Conservation (phyloP, 352 stramenopile species). For the Elongisporangium undulatum region DNA sequence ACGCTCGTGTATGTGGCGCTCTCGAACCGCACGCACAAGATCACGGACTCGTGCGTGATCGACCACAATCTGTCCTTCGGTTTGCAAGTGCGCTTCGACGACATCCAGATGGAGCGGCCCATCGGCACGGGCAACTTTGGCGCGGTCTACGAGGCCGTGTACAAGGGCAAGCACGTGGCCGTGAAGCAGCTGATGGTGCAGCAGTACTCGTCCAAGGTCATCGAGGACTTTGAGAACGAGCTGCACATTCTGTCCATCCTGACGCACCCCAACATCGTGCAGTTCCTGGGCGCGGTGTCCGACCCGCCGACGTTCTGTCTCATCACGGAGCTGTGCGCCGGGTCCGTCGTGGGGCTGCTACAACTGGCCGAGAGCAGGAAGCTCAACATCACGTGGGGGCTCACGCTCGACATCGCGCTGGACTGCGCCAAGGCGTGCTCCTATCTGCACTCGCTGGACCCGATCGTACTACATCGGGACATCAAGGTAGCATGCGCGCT, state of each 20-base stretch:
- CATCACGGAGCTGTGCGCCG: constrained; percentile 66
- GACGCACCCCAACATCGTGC: constrained; percentile 74
- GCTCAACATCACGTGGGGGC: constrained; percentile 67
- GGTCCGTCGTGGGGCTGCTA: constrained; percentile 60
- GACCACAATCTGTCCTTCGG: constrained; percentile 65
- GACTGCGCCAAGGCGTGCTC: constrained; percentile 61
- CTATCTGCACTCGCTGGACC: constrained; percentile 61
- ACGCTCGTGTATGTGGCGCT: constrained; percentile 70
- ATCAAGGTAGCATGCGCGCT: constrained; percentile 39
- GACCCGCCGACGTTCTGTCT: constrained; percentile 69
- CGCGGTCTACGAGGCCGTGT: constrained; percentile 75
- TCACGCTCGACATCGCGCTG: constrained; percentile 65
- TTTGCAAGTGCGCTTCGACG: constrained; percentile 55
- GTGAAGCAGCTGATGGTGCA: constrained; percentile 61
- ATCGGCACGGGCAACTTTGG: constrained; percentile 74
- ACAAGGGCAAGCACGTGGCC: constrained; percentile 68
- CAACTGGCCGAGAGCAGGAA: constrained; percentile 62
- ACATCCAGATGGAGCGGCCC: constrained; percentile 62
- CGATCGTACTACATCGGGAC: constrained; percentile 61
- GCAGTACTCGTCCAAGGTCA: constrained; percentile 49
- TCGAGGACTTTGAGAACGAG: constrained; percentile 76
- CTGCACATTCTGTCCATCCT: constrained; percentile 80
- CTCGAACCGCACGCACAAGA: constrained; percentile 55
- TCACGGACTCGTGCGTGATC: constrained; percentile 56
- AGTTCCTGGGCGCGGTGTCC: constrained; percentile 73